Conservation (phyloP, 305 asterid species). For the Caryopteris hybrid region DNA sequence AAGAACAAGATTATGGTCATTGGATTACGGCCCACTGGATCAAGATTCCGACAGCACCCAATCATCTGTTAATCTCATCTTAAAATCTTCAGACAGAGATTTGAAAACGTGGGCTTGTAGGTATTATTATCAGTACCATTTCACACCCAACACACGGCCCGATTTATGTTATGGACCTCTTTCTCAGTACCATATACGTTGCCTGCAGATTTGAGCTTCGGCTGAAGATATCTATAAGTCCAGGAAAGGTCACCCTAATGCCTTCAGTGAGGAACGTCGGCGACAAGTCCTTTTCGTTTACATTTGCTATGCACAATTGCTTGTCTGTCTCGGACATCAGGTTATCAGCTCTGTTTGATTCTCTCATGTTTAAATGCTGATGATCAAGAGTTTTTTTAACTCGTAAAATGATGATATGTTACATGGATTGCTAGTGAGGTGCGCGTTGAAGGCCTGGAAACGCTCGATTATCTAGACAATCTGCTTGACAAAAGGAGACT, state of each 20-base stretch:
- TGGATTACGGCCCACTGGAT: slow-evolving; percentile 41
- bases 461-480: slow-evolving; percentile 60
- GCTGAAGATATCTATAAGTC: slow-evolving; percentile 39
- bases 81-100: slow-evolving; percentile 48
- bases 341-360: slow-evolving; percentile 5
- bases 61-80: slow-evolving; percentile 44
- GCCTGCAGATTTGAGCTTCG: slow-evolving; percentile 54
- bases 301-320: slow-evolving; percentile 37
- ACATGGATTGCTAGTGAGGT: slow-evolving; percentile 41
- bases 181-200: background rate
- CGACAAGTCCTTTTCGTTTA: slow-evolving; percentile 46
- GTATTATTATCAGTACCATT: slow-evolving; percentile 10
- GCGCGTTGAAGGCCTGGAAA: slow-evolving; percentile 72
- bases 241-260: slow-evolving; percentile 43
- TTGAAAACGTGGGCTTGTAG: slow-evolving; percentile 44
- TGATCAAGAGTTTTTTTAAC: background rate
- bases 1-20: slow-evolving; percentile 46
- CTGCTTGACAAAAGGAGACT: slow-evolving; percentile 39
- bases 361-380: background rate
- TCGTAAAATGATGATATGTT: background rate
- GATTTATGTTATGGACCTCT: background rate
- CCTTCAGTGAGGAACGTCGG: slow-evolving; percentile 56
- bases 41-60: slow-evolving; percentile 27
- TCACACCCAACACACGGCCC: background rate
- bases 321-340: slow-evolving; percentile 61